Base-by-base conservation (phyloP, 495 filamentous ascomycete genomes). In the Aspergillus nanangensis region DNA sequence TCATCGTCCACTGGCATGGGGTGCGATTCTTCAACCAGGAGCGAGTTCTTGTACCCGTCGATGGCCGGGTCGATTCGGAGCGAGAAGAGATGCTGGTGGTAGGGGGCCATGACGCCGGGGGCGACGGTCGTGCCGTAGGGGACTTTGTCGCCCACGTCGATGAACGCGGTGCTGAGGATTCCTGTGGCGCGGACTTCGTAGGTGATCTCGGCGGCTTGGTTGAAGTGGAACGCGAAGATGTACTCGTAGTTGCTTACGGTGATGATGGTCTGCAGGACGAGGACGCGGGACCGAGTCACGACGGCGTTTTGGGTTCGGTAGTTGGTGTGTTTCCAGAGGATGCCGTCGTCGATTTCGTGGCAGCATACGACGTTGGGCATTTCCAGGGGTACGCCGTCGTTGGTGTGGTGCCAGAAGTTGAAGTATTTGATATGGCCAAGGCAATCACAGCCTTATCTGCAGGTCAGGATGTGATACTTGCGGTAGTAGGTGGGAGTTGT, bases 1-100 rank as follows among this genome's bases (percentile, higher is more conserved):
- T 45, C 47, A 35, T 64, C 53, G 11, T 76, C 72, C 35, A 84
- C 70, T 3, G 88, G 82, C 69, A 88, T 78, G 2, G 86, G 61
- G 55, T 83, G 68, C 0, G 83, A 78, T 52, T 91, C 86, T 45
- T 88, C 84, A 55, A 80, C 78, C 13, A 78, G 75, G 10, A 90
- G 58, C 1, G 80, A 74, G 62, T 90, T 91, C 18, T 64, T 52
- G 40, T 78, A 72, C 1, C 90, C 92, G 45, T 87, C 90, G 38
- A 96, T 71, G 36, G 78, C 75, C 0, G 91, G 90, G 62, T 96
- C 90, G 5, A 96, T 77, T 18, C 91, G 87, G 0, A 95, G 80
- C 14, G 77, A 86, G 70, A 96, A 93, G 47, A 95, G 83, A 64
- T 96, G 91, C 55, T 96, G 91, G 55, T 96, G 91, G 52, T 84